Percentiles rank a stretch among this genome's conserved stretches.
Conservation (phyloP, 805 yeast genomes). For the Myxozyma melibiosi region DNA sequence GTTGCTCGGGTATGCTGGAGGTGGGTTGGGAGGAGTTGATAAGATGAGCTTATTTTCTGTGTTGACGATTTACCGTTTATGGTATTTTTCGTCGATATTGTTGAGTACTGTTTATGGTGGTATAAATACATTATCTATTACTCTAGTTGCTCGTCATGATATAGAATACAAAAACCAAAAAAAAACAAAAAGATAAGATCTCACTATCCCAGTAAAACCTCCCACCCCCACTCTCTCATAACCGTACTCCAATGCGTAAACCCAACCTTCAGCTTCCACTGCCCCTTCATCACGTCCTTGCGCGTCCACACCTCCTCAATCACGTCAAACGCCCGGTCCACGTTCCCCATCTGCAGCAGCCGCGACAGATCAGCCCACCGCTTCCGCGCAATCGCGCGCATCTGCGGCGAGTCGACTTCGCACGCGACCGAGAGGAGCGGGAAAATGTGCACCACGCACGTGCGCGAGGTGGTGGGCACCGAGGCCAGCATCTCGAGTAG, state of each 20-base stretch:
- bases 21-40: too few species aligned
- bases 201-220: constrained; percentile 57
- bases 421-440: constrained; percentile 68
- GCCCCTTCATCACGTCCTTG: constrained; percentile 26
- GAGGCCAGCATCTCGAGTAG: constrained; percentile 62
- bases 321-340: constrained; percentile 66
- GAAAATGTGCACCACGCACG: constrained; percentile 62
- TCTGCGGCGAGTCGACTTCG: constrained; percentile 61
- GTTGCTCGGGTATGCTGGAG: too few species aligned
- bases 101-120: too few species aligned
- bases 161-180: background rate
- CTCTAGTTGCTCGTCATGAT: too few species aligned
- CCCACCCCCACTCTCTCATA: constrained; percentile 80
- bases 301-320: constrained; percentile 73
- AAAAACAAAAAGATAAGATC: background rate
- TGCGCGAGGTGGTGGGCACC: constrained; percentile 60
- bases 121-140: background rate
- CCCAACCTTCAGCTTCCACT: constrained; percentile 28
- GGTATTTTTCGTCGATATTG: too few species aligned
- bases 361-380: constrained; percentile 59
- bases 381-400: constrained; percentile 60
- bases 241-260: constrained; percentile 64
- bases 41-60: too few species aligned
- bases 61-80: too few species aligned
- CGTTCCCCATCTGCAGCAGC: constrained; percentile 65